Percentiles rank a stretch among this genome's conserved stretches.
Evolutionary conservation across 768 basidiomycete species (phyloP).

Genomic region (Cystobasidium onofrii): DNA sequence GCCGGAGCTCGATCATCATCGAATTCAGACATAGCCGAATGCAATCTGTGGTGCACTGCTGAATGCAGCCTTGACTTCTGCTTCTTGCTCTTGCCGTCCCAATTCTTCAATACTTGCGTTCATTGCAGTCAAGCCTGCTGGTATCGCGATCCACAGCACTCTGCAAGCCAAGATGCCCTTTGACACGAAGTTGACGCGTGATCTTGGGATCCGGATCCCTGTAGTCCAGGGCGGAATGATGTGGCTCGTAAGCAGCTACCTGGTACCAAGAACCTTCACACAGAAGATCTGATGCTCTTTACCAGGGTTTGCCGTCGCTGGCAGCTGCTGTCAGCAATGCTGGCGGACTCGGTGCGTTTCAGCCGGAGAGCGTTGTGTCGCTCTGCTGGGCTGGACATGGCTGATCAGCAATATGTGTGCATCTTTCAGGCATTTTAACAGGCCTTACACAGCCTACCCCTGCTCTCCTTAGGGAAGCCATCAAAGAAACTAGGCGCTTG

Average conservation of each 20-base stretch:
- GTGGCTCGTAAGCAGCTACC: slow-evolving; percentile 1
- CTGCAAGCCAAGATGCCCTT: slow-evolving; percentile 16
- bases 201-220: slow-evolving; percentile 23
- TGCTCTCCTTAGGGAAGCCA: slow-evolving; percentile 67
- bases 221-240: slow-evolving; percentile 29
- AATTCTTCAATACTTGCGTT: too few relatives aligned
- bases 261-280: not conserved
- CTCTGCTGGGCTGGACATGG: too few relatives aligned
- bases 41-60: too few relatives aligned
- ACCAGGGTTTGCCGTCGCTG: not conserved
- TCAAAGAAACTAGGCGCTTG: slow-evolving; percentile 63
- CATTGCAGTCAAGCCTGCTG: too few relatives aligned
- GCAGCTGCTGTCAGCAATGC: slow-evolving; percentile 25
- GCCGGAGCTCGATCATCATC: too few relatives aligned
- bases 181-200: slow-evolving; percentile 15
- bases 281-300: not conserved
- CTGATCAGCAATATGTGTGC: not conserved
- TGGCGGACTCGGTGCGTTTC: slow-evolving; percentile 10
- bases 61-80: too few relatives aligned
- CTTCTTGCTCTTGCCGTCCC: too few relatives aligned
- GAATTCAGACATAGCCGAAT: too few relatives aligned
- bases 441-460: slow-evolving; percentile 81
- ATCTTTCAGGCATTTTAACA: slow-evolving; percentile 62
- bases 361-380: not conserved
- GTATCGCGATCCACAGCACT: too few relatives aligned